Base-by-base conservation (phyloP, 2,329 filamentous ascomycete genomes). In the Claviceps paspali region DNA sequence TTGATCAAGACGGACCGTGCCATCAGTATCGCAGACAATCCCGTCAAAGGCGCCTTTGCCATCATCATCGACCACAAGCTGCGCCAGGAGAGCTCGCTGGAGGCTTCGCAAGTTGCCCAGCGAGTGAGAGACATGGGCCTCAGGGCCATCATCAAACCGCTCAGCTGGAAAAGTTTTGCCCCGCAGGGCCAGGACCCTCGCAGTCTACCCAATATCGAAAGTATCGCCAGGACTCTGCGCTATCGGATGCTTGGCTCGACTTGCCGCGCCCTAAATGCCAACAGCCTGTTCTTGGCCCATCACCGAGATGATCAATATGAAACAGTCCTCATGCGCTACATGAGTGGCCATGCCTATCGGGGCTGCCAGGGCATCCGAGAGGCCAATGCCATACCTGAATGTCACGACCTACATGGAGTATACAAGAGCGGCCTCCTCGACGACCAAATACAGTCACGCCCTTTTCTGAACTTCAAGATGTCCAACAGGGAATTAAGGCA, bases 291-390 rank as follows among this genome's bases (percentile, higher is more conserved):
- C 28, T 62, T 92, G 21, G 91, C 79, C 4, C 91, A 98, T 52
- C 91, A 98, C 53, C 65, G 71, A 43, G 87, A 95, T 50, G 91
- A 98, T 50, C 84, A 91, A 51, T 81, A 86, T 39, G 91, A 98
- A 60, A 95, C 87, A 0, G 68, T 92, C 4, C 59, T 96, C 34
- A 82, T 86, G 76, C 73, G 91, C 29, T 57, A 96, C 26, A 57
- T 79, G 7, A 64, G 65, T 3, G 76, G 79, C 0, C 80, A 84
- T 48, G 62, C 70, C 2, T 71, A 73, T n/a, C 62, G 69, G n/a
- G 86, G 83, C 0, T 62, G 94, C 22, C 63, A 67, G 12, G 85
- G 82, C 3, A 91, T 93, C 48, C 68, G 66, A 8, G 48, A 63
- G 3, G 63, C 70, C 14, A 65, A 70, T 21, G 70, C 73, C 31